These are phyloP conservation scores for Oryza meridionalis DNA, from an alignment of 176 grass and related monocot species.

Conservation along the genomic window DNA sequence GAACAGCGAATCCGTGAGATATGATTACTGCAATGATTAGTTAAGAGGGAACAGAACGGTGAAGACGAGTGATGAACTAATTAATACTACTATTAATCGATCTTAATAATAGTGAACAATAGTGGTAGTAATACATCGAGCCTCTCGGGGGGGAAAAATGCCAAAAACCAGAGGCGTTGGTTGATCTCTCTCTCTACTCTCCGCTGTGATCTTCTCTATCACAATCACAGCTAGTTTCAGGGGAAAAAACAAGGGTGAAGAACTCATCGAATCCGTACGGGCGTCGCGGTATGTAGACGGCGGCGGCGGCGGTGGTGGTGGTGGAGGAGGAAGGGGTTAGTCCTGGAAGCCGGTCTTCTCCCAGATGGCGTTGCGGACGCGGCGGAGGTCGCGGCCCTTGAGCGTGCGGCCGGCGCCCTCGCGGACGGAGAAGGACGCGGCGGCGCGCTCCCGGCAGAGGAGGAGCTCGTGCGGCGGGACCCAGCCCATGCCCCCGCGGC, in stretches of 20 bases:
- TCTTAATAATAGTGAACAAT: background rate
- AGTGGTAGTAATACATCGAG: constrained; percentile 36
- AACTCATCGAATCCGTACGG: constrained; percentile 30
- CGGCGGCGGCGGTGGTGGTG: background rate
- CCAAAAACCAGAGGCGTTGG: constrained; percentile 63
- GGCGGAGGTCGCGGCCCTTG: constrained; percentile 91
- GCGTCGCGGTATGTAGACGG: background rate
- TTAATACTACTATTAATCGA: background rate
- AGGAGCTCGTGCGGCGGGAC: constrained; percentile 94
- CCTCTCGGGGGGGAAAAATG: constrained; percentile 44
- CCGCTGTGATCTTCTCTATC: constrained; percentile 28
- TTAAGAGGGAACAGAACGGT: too few relatives aligned
- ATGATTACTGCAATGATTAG: too few relatives aligned
- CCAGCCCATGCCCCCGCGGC: constrained; percentile 24
- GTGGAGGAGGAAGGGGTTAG: constrained; percentile 30
- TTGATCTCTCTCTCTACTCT: constrained; percentile 17
- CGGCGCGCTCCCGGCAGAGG: constrained; percentile 59
- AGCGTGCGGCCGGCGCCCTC: constrained; percentile 89
- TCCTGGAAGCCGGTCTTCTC: constrained; percentile 95
- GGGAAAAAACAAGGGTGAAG: background rate
- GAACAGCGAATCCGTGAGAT: too few relatives aligned
- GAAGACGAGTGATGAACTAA: background rate
- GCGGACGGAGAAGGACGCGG: constrained; percentile 82
- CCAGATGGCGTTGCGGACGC: constrained; percentile 98
- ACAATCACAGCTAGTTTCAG: constrained; percentile 34